Percentiles rank a stretch among this genome's conserved stretches.
phyloP scores from a whole-genome alignment of 2,329 filamentous ascomycete genomes.

The Colletotrichum tropicale region DNA sequence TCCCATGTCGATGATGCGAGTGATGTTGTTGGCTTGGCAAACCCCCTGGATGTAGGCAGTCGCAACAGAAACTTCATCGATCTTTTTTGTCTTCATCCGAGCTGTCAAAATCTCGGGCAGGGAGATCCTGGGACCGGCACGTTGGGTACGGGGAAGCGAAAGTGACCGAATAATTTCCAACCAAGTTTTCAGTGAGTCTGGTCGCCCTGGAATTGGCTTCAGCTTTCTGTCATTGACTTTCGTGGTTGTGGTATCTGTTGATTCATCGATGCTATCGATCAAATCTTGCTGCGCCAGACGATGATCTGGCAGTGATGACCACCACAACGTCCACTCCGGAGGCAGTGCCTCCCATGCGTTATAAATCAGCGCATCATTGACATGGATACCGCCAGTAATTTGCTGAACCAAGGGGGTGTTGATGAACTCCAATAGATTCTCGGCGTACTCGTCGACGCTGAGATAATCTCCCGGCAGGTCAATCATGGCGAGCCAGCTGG shows the following conservation, averaged over 20 bases:
- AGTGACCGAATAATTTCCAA: not conserved
- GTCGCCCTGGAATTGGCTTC: not conserved
- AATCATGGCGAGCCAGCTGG: not conserved
- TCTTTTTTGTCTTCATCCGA: slow-evolving; percentile 35
- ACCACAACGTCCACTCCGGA: slow-evolving; percentile 33
- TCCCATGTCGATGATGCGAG: slow-evolving; percentile 25
- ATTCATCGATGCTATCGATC: slow-evolving; percentile 29
- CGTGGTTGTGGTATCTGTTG: not conserved
- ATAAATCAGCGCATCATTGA: slow-evolving; percentile 35
- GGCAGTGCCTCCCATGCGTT: slow-evolving; percentile 33
- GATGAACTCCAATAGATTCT: slow-evolving; percentile 27
- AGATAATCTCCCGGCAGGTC: not conserved
- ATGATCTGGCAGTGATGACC: slow-evolving; percentile 29
- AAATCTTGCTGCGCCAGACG: slow-evolving; percentile 32
- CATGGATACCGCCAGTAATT: slow-evolving; percentile 36
- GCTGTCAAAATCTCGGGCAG: slow-evolving; percentile 26
- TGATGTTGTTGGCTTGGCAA: slow-evolving; percentile 27
- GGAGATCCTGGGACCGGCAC: slow-evolving; percentile 1
- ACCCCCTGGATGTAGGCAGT: slow-evolving; percentile 27
- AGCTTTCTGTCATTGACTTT: not conserved
- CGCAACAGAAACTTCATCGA: slow-evolving; percentile 31
- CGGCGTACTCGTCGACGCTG: slow-evolving; percentile 15
- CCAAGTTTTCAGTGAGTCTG: not conserved
- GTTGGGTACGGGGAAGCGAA: slow-evolving; percentile 23
- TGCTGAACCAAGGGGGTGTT: slow-evolving; percentile 31